phyloP scores from a whole-genome alignment of 495 filamentous ascomycete genomes.

The Tuber microsphaerosporum region DNA sequence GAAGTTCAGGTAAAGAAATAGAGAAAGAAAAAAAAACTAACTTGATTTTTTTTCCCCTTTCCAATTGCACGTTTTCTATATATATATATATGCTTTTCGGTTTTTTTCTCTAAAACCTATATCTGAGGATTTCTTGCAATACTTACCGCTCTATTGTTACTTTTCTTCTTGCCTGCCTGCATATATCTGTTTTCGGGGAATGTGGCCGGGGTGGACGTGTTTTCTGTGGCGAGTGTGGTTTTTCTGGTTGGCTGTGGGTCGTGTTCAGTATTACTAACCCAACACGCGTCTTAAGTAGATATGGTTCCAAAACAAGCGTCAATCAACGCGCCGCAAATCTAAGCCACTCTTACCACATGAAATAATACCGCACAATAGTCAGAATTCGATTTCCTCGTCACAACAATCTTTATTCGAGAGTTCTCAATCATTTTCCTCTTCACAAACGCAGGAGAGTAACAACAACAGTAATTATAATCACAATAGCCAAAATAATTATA shows the following conservation, averaged over 20 bases:
- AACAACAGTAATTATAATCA: conserved; percentile 2
- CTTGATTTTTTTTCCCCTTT: background rate
- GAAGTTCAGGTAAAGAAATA: conserved; percentile 76
- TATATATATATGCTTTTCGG: background rate
- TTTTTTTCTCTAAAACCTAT: conserved; percentile 6
- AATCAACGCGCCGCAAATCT: conserved; percentile 85
- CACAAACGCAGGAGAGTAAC: conserved; percentile 17
- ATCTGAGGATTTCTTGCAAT: background rate
- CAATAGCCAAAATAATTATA: background rate
- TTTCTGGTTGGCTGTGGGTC: background rate
- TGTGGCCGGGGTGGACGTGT: background rate
- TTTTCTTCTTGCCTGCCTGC: background rate
- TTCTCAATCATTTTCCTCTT: conserved; percentile 23
- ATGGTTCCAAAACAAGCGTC: conserved; percentile 97
- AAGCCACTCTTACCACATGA: conserved; percentile 79
- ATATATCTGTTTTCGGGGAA: background rate
- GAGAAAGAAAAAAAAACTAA: conserved; percentile 11
- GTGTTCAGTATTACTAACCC: background rate
- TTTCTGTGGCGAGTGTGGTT: background rate
- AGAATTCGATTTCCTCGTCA: conserved; percentile 18
- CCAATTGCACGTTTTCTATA: conserved; percentile 3
- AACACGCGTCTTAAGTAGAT: conserved; percentile 55
- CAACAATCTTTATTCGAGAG: conserved; percentile 27
- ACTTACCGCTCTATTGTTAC: background rate
- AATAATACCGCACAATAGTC: conserved; percentile 45